A percentile compares a stretch with the other conserved stretches of the same genome.
phyloP scores from a whole-genome alignment of 2,329 filamentous ascomycete genomes.

The Fusarium miscanthi region DNA sequence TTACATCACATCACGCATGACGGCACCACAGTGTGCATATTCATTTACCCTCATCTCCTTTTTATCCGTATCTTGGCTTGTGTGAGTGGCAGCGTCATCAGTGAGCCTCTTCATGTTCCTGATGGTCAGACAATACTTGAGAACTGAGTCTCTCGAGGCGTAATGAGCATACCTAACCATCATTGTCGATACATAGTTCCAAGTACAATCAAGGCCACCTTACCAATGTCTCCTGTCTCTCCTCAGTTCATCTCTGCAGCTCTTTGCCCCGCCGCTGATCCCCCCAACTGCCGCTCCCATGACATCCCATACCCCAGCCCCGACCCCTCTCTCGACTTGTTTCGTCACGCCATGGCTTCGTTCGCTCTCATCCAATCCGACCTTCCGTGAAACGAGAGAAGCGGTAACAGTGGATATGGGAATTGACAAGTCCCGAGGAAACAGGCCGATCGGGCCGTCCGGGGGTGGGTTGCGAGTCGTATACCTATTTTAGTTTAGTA shows the following conservation, averaged over 20 bases:
- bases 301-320: slow-evolving; percentile 15
- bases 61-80: slow-evolving; percentile 1
- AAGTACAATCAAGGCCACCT: neutral
- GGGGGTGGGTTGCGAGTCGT: neutral
- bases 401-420: neutral
- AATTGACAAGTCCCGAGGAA: slow-evolving; percentile 1
- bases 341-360: slow-evolving; percentile 9
- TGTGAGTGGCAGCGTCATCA: neutral
- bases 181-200: neutral
- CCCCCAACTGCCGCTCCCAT: slow-evolving; percentile 15
- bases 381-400: neutral
- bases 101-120: neutral
- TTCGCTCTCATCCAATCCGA: neutral
- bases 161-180: neutral
- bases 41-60: neutral
- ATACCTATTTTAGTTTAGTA: neutral
- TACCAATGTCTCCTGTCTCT: neutral
- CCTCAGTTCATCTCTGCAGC: neutral
- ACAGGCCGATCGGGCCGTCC: slow-evolving; percentile 5
- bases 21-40: slow-evolving; percentile 10
- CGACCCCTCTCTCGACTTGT: neutral
- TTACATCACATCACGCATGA: slow-evolving; percentile 10
- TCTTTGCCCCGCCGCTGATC: slow-evolving; percentile 17
- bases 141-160: neutral
- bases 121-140: neutral